These are phyloP conservation scores for Trichopus zeylanicus DNA, from an alignment of 116 monocot species.

Conservation along the genomic window DNA sequence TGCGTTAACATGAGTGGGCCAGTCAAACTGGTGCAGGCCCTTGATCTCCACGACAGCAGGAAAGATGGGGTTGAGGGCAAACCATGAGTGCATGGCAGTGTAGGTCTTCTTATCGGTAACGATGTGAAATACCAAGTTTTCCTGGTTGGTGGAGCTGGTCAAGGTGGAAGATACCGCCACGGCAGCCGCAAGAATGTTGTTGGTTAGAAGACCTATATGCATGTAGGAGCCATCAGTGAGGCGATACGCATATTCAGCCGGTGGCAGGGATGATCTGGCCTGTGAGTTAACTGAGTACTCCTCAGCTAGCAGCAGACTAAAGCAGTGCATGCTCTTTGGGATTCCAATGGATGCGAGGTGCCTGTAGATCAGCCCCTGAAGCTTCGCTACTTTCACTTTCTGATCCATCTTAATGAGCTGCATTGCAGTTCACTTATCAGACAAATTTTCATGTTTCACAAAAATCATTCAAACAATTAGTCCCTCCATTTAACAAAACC, in stretches of 20 bases:
- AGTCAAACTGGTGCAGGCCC: slow-evolving; percentile 61
- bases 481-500: not conserved
- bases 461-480: not conserved
- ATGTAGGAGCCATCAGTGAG: slow-evolving; percentile 29
- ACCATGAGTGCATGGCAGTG: slow-evolving; percentile 60
- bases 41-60: slow-evolving; percentile 55
- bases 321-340: slow-evolving; percentile 51
- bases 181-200: slow-evolving; percentile 54
- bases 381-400: slow-evolving; percentile 30
- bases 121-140: slow-evolving; percentile 45
- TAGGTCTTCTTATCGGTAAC: slow-evolving; percentile 61
- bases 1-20: slow-evolving; percentile 13
- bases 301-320: slow-evolving; percentile 35
- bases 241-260: slow-evolving; percentile 35
- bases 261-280: slow-evolving; percentile 45
- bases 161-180: slow-evolving; percentile 37
- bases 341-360: slow-evolving; percentile 46
- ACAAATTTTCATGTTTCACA: not conserved
- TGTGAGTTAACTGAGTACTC: slow-evolving; percentile 42
- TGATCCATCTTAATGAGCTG: slow-evolving; percentile 74
- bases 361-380: slow-evolving; percentile 24
- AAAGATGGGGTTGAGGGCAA: slow-evolving; percentile 32
- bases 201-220: slow-evolving; percentile 42
- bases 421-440: not conserved
- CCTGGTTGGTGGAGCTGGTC: slow-evolving; percentile 20